Evolutionary conservation across 2,329 filamentous ascomycete species (phyloP).

Genomic region (Hypoxylon sp.): DNA sequence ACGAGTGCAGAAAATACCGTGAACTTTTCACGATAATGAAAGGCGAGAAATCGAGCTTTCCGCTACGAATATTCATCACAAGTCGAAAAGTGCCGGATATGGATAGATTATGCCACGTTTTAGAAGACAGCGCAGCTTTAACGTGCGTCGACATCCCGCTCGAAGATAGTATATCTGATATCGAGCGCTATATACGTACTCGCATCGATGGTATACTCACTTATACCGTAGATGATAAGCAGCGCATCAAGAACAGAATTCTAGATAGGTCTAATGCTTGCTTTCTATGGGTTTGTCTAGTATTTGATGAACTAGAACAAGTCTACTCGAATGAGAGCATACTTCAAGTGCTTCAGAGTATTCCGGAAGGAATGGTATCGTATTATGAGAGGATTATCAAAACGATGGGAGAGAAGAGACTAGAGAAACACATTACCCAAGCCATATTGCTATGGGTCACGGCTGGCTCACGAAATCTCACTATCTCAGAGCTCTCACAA

Average conservation of each 20-base stretch:
- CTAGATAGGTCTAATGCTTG: not conserved
- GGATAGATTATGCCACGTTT: not conserved
- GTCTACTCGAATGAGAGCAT: constrained; percentile 13
- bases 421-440: constrained; percentile 3
- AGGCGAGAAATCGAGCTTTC: constrained; percentile 3
- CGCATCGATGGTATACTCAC: not conserved
- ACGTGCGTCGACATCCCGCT: constrained; percentile 5
- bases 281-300: constrained; percentile 10
- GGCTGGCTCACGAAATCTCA: not conserved
- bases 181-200: not conserved
- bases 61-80: constrained; percentile 17
- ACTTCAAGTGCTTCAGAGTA: constrained; percentile 7
- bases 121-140: not conserved
- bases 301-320: constrained; percentile 13
- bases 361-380: constrained; percentile 14
- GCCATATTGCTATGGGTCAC: constrained; percentile 3
- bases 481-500: constrained; percentile 7
- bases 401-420: not conserved
- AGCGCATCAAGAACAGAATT: not conserved
- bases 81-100: constrained; percentile 15
- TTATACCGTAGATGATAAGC: not conserved
- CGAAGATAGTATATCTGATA: constrained; percentile 5
- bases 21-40: constrained; percentile 4
- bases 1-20: constrained; percentile 9
- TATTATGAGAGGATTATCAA: constrained; percentile 6